A percentile compares a stretch with the other conserved stretches of the same genome.
Evolutionary conservation across 371 early-diverging fungal species (phyloP).

Genomic region (Zychaea mexicana): DNA sequence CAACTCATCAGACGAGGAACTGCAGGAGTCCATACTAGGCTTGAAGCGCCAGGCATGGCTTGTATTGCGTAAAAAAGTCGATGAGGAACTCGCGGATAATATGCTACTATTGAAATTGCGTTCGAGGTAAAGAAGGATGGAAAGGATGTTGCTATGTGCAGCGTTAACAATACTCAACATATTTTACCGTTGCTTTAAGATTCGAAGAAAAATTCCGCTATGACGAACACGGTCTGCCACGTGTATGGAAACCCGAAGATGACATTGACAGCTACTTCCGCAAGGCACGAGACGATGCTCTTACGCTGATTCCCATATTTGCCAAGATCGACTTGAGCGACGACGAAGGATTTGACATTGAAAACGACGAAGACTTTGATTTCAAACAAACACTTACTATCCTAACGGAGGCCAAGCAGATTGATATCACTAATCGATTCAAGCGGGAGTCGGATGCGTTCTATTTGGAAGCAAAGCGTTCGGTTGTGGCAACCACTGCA

Average conservation of each 20-base stretch:
- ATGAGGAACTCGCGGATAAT: conserved; percentile 82
- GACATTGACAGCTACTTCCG: conserved; percentile 90
- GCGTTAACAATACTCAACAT: no score
- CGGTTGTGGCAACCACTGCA: conserved; percentile 85
- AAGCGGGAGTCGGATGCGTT: conserved; percentile 88
- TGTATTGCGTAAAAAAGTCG: conserved; percentile 68
- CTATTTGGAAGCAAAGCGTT: conserved; percentile 95
- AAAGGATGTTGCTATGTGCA: no score
- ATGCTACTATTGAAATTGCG: conserved; percentile 80
- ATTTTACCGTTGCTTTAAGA: conserved; percentile 17
- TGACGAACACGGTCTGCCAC: conserved; percentile 89
- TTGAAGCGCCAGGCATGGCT: conserved; percentile 76
- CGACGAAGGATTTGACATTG: conserved; percentile 41
- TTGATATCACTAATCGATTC: conserved; percentile 81
- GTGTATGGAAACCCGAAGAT: conserved; percentile 94
- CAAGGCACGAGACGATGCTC: conserved; percentile 68
- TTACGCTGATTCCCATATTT: conserved; percentile 66
- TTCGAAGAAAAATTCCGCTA: conserved; percentile 94
- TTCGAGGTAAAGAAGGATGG: conserved; percentile 26
- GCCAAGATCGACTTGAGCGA: conserved; percentile 55
- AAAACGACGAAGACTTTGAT: conserved; percentile 62
- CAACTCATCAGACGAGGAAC: conserved; percentile 54
- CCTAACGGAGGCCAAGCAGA: conserved; percentile 69
- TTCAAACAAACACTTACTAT: conserved; percentile 62
- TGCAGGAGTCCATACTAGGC: conserved; percentile 49